Conservation (phyloP, 2,329 filamentous ascomycete genomes). For the Talaromyces funiculosus region DNA sequence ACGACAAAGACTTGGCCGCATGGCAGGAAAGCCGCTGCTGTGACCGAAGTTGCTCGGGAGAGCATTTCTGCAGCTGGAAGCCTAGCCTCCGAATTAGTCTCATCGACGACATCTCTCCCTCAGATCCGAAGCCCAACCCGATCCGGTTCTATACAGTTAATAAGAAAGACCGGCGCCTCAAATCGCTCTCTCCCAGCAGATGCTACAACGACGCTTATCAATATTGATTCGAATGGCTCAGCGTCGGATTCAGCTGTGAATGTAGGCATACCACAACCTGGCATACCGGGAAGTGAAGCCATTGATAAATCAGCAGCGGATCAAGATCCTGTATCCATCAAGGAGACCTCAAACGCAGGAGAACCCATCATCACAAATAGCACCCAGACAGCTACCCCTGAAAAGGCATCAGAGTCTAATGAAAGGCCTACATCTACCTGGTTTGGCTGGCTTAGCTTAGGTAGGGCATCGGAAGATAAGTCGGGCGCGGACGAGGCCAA, state of each 20-base stretch:
- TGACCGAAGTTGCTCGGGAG: conserved; percentile 47
- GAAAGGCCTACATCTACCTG: conserved; percentile 21
- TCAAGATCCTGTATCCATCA: neutral
- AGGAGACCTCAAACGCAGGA: neutral
- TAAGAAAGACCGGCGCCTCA: conserved; percentile 35
- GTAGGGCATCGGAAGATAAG: conserved; percentile 4
- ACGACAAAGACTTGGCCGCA: conserved; percentile 44
- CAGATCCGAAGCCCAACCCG: conserved; percentile 23
- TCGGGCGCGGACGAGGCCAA: conserved; percentile 6
- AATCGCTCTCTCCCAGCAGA: conserved; percentile 42
- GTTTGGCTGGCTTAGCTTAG: conserved; percentile 16
- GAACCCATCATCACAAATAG: neutral
- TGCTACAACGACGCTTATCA: conserved; percentile 41
- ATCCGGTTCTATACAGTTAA: conserved; percentile 39
- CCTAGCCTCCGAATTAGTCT: conserved; percentile 30
- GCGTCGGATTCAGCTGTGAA: conserved; percentile 25
- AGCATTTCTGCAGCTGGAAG: conserved; percentile 43
- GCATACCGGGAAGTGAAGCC: conserved; percentile 1
- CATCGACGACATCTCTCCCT: conserved; percentile 27
- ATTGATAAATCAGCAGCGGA: neutral
- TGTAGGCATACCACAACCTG: conserved; percentile 11
- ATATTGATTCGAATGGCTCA: conserved; percentile 40
- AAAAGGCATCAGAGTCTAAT: conserved; percentile 10
- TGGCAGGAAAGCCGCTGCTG: conserved; percentile 41
- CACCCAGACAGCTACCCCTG: neutral